Evolutionary conservation across 345 rosid genomes (phyloP).

Genomic region (Sisymbrium irio): DNA sequence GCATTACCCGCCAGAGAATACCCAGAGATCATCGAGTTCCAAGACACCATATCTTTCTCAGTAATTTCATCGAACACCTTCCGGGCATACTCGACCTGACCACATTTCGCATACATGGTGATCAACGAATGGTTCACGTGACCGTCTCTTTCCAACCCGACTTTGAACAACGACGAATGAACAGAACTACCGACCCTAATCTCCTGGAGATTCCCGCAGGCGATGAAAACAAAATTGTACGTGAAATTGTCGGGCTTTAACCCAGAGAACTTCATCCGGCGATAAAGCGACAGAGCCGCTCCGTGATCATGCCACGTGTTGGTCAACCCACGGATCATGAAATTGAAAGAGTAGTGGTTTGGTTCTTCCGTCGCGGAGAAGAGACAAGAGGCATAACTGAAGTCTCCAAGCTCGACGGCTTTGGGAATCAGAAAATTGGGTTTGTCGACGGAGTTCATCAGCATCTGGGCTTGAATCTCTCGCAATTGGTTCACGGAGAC

Average conservation of each 20-base stretch:
- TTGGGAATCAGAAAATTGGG: slow-evolving; percentile 70
- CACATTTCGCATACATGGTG: slow-evolving; percentile 53
- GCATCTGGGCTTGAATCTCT: slow-evolving; percentile 77
- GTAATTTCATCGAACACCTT: slow-evolving; percentile 73
- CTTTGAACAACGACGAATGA: slow-evolving; percentile 56
- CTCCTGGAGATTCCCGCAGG: slow-evolving; percentile 56
- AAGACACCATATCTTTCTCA: slow-evolving; percentile 62
- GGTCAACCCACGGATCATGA: slow-evolving; percentile 76
- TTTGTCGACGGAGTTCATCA: slow-evolving; percentile 39
- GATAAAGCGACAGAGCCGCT: slow-evolving; percentile 46
- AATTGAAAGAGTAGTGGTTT: slow-evolving; percentile 66
- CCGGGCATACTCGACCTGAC: slow-evolving; percentile 41
- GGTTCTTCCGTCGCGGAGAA: slow-evolving; percentile 57
- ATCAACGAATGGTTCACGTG: slow-evolving; percentile 69
- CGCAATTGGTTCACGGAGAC: slow-evolving; percentile 37
- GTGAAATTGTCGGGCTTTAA: slow-evolving; percentile 69
- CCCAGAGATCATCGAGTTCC: slow-evolving; percentile 95
- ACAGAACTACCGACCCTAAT: slow-evolving; percentile 47
- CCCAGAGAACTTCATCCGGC: slow-evolving; percentile 54
- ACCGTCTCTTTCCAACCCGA: slow-evolving; percentile 54
- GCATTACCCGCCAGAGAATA: slow-evolving; percentile 65
- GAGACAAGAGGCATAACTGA: slow-evolving; percentile 53
- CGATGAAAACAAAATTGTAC: slow-evolving; percentile 64
- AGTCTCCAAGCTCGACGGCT: slow-evolving; percentile 57
- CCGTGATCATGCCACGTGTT: slow-evolving; percentile 51